Conservation (phyloP, 192 early-diverging fungal species). For the Kappamyces sp. region DNA sequence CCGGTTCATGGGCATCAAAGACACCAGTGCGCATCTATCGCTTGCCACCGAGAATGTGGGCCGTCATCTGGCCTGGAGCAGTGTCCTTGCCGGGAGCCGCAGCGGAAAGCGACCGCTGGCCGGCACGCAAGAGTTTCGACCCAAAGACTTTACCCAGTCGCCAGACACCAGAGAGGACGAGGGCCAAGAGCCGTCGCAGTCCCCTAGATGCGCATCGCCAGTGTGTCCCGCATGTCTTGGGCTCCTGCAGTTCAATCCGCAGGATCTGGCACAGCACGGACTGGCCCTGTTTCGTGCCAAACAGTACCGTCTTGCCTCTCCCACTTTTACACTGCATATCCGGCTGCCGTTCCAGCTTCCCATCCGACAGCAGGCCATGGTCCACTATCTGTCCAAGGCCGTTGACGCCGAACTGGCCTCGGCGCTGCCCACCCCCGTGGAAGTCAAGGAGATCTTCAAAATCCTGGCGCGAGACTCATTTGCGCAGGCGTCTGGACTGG, state of each 20-base stretch:
- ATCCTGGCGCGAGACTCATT: slow-evolving; percentile 35
- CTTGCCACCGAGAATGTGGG: too few relatives aligned
- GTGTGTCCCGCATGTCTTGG: slow-evolving; percentile 41
- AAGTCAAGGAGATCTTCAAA: slow-evolving; percentile 60
- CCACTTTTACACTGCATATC: slow-evolving; percentile 25
- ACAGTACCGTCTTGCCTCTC: slow-evolving; percentile 9
- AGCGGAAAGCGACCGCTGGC: too few relatives aligned
- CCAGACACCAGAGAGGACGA: too few relatives aligned
- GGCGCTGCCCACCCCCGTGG: slow-evolving; percentile 16
- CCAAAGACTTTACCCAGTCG: too few relatives aligned
- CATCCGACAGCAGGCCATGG: slow-evolving; percentile 25
- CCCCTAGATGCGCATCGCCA: too few relatives aligned
- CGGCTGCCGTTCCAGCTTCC: slow-evolving; percentile 37
- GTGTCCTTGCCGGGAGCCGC: too few relatives aligned
- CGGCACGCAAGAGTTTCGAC: too few relatives aligned
- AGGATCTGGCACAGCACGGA: slow-evolving; percentile 6
- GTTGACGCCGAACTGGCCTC: slow-evolving; percentile 18
- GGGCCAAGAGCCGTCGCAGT: too few relatives aligned
- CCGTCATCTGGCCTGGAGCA: too few relatives aligned
- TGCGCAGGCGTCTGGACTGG: slow-evolving; percentile 24
- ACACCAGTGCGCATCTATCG: too few relatives aligned
- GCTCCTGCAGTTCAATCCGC: slow-evolving; percentile 23
- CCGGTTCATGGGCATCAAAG: too few relatives aligned
- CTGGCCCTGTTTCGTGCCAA: slow-evolving; percentile 5
- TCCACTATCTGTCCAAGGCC: slow-evolving; percentile 6